These are phyloP conservation scores for Colletotrichum cuscutae DNA, from an alignment of 2,329 filamentous ascomycete species.

Conservation along the genomic window DNA sequence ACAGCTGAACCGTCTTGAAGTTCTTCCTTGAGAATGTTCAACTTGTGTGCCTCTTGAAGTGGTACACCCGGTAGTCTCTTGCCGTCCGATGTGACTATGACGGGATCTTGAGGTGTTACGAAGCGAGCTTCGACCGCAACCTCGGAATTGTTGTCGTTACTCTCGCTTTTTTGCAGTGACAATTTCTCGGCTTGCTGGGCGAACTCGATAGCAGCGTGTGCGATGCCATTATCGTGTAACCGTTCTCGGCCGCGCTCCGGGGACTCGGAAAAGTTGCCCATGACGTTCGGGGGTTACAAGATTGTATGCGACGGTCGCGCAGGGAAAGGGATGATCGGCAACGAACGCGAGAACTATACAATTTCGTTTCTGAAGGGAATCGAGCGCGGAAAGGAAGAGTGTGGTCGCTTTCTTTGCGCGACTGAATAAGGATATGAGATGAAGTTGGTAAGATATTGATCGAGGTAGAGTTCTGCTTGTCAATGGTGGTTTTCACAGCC, in stretches of 20 bases:
- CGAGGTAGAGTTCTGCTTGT: conserved; percentile 8
- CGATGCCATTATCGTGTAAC: conserved; percentile 39
- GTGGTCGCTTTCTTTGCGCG: neutral
- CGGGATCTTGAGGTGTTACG: conserved; percentile 76
- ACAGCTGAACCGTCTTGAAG: conserved; percentile 45
- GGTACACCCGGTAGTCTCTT: conserved; percentile 75
- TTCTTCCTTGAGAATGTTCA: conserved; percentile 71
- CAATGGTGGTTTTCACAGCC: conserved; percentile 17
- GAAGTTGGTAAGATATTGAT: neutral
- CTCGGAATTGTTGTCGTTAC: conserved; percentile 41
- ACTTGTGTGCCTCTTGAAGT: conserved; percentile 74
- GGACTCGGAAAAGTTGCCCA: conserved; percentile 30
- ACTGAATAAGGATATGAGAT: neutral
- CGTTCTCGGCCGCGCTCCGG: conserved; percentile 21
- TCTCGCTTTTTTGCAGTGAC: conserved; percentile 49
- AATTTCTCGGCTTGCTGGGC: conserved; percentile 70
- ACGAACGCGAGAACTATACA: conserved; percentile 8
- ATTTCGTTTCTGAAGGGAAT: neutral
- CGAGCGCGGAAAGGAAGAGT: neutral
- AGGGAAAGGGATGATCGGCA: neutral
- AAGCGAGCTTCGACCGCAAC: conserved; percentile 72
- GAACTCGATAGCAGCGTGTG: conserved; percentile 63
- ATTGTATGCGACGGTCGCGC: neutral
- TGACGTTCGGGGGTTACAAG: neutral
- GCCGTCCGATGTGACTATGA: conserved; percentile 76